Evolutionary conservation across 441 rosid genomes (phyloP), one percentile per base, ranked within the genome.

Genomic region (Manihot esculenta): DNA sequence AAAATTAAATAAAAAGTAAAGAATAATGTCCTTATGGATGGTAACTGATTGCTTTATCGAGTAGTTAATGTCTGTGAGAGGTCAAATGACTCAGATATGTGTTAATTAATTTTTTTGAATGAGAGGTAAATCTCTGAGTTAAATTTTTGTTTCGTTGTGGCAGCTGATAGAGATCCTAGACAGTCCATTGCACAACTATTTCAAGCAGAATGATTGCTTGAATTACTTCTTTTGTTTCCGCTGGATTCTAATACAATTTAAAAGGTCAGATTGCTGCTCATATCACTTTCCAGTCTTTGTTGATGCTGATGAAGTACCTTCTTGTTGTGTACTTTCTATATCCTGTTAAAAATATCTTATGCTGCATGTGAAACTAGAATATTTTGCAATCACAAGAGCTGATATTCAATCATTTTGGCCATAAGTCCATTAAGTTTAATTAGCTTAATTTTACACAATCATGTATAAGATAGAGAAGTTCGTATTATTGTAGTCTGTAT

Each of bases 191-290:
- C 96, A 93, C 66, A 84, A 86, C 81, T 91, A 95, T 81, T 89
- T 93, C 74, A 82, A 82, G 87, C 90, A 89, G 86, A 91, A 88
- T 58, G 97, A 93, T 62, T 95, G 99, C 82, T 85, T 95, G 88
- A 95, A 93, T 83, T 95, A 87, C 78, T 95, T 95, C 94, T 93
- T 95, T 81, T 95, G 99, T 79, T 95, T 95, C 84, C 99, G 97
- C 81, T 95, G 99, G 99, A 72, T 91, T 77, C 85, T 95, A 47
- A 89, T 93, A 72, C 98, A 95, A 73, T 95, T 95, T 76, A 95
- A 93, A 81, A 93, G 99, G 99, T 92, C 42, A 63, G 85, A 62
- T 68, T 65, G 66, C 64, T 72, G 56, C 21, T 35, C 10, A 59
- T 44, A 75, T 41, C 58, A 56, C 76, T 24, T 67, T 68, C 68